Evolutionary conservation across 306 rosid genomes (phyloP), one percentile per base, ranked within the genome.

Genomic region (Senna siamea): DNA sequence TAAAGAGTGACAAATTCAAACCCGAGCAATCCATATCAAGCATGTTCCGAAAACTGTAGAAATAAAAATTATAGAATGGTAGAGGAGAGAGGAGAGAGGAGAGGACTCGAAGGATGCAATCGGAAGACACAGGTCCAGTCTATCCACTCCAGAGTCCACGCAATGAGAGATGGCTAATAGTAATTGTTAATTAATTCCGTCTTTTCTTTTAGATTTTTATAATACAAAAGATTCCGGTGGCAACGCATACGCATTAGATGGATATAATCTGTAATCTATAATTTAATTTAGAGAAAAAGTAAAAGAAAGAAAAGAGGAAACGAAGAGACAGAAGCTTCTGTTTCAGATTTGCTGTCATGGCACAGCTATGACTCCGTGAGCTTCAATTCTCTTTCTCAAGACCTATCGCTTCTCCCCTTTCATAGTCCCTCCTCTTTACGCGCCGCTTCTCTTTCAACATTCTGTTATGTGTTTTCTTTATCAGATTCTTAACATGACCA

Each of bases 241-340:
- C 50, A 5, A 17, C 7, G 53, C 19, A 4, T 10, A 1, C 30
- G 30, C 8, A 37, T 37, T 37, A 37, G 40, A 37, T 37, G 40
- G 40, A 37, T 37, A 37, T 37, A 37, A 37, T 4, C 40, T 37
- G 8, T 37, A 47, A 14, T 14, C 7, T 14, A 47, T 4, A 2
- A 3, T 15, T 15, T 48, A n/a, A 48, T 48, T n/a, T 41, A 41
- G 6, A 41, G 47, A 41, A 41, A 11, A 47, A 15, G 19, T 13
- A 10, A 37, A 41, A 0, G 13, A 41, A 41, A 37, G 7, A 70
- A 41, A n/a, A 32, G 34, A n/a, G 38, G 8, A 12, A 53, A 32
- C 4, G 12, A n/a, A 26, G 61, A 35, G 28, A 70, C 51, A 56
- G 83, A 79, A 79, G 64, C 32, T 65, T 79, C 78, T 4, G 56